Evolutionary conservation across 257 asterid genomes (phyloP).

Genomic region (Nicotiana tabacum): DNA sequence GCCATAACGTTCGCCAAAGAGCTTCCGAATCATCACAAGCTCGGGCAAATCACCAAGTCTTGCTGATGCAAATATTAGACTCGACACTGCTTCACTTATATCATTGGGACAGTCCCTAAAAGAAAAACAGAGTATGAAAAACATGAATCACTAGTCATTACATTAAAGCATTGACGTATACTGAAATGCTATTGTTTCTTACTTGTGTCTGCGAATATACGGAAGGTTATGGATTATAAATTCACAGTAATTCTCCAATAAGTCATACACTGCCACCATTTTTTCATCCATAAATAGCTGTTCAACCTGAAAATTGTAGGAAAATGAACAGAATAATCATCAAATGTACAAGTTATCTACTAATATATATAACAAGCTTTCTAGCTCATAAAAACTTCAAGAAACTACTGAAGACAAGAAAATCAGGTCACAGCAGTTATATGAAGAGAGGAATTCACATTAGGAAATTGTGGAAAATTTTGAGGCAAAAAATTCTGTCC

Average conservation of each 20-base stretch:
- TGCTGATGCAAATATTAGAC: constrained; percentile 71
- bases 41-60: constrained; percentile 79
- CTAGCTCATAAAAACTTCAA: too few relatives aligned
- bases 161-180: not conserved
- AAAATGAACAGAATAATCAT: not conserved
- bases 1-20: constrained; percentile 63
- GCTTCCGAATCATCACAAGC: constrained; percentile 48
- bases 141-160: not conserved
- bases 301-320: constrained; percentile 48
- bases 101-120: constrained; percentile 75
- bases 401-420: too few relatives aligned
- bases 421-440: not conserved
- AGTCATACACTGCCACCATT: constrained; percentile 49
- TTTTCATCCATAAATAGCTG: constrained; percentile 54
- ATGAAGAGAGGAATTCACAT: not conserved
- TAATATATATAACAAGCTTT: too few relatives aligned
- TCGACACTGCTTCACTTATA: constrained; percentile 64
- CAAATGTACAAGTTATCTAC: too few relatives aligned
- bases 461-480: not conserved
- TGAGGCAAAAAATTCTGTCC: not conserved
- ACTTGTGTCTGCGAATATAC: constrained; percentile 64
- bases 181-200: not conserved
- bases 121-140: not conserved
- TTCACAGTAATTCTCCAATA: constrained; percentile 57
- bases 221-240: constrained; percentile 41